Evolutionary conservation across 768 basidiomycete genomes (phyloP), one percentile per base, ranked within the genome.

Genomic region (Pulveroboletus sp.): DNA sequence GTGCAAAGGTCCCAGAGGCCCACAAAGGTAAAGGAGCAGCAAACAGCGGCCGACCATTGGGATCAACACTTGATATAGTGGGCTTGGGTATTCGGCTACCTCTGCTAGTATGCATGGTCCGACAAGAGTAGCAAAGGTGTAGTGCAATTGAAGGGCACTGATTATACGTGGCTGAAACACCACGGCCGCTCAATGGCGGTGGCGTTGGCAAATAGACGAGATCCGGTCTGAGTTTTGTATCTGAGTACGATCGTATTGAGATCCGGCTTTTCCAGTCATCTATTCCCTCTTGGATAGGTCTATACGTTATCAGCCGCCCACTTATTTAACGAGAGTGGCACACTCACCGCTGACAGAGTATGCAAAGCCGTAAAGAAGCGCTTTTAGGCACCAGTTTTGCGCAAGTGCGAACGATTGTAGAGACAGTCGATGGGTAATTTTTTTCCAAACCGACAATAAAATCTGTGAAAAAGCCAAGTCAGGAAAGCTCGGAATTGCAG

Each of bases 381-480:
- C 77, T 67, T 62, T 86, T 90, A 0, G 90, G 81, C 8, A 81
- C 76, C 26, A 93, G 67, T 66, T 93, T 93, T 6, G 76, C 82
- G 59, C 86, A 89, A 1, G 90, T 92, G 32, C 86, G 79, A 21
- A 82, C 82, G 43, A 93, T 86, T 0, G 90, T 82, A 8, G 88
- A 90, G 10, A 92, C 90, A 0, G 90, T 93, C 0, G 89, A 89
- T 4, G 90, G 90, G 63, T 86, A 93, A 63, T 91, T 83, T 44
- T 76, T 80, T 67, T 93, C 90, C 27, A 93, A 63, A 3, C 88
- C 84, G 17, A 85, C 68, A 49, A 93, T 87, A 57, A 92, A 93
- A 63, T 84, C 90, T 90, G 49, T 10, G 10, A 33, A 42, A 35
- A 14, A 27, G 7, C 8, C 18, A 41, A 21, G 43, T 47, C 32